phyloP scores from a whole-genome alignment of 306 rosid genomes.

The Cucumis cinereus region DNA sequence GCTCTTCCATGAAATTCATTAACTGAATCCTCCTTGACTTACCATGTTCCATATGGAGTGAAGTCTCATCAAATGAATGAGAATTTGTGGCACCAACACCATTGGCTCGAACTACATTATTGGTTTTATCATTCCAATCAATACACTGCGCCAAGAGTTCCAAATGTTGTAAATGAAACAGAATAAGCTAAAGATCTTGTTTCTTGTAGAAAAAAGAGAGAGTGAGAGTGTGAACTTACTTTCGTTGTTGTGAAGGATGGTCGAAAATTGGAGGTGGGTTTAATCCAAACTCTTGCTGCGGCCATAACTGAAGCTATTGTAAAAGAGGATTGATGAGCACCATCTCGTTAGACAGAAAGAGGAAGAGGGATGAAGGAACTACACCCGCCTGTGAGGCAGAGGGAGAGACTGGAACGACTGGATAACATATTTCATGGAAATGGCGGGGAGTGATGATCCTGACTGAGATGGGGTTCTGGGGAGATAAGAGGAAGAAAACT shows the following conservation, averaged over 20 bases:
- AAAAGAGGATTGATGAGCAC: background rate
- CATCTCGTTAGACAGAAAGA: background rate
- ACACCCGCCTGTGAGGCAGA: background rate
- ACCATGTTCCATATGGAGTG: slow-evolving; percentile 15
- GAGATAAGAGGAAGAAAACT: no score
- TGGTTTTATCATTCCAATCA: slow-evolving; percentile 9
- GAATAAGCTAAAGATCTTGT: background rate
- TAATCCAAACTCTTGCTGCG: slow-evolving; percentile 2
- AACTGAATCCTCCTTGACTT: slow-evolving; percentile 28
- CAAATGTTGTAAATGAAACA: background rate
- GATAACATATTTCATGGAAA: background rate
- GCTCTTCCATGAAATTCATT: slow-evolving; percentile 52
- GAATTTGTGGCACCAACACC: slow-evolving; percentile 23
- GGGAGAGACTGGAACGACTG: background rate
- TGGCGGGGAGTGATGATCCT: background rate
- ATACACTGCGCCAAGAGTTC: slow-evolving; percentile 32
- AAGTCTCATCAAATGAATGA: slow-evolving; percentile 17
- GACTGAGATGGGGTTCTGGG: no score
- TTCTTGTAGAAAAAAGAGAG: background rate
- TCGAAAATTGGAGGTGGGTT: background rate
- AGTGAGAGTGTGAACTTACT: background rate
- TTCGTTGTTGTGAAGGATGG: background rate
- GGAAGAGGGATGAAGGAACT: background rate
- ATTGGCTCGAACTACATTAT: slow-evolving; percentile 27
- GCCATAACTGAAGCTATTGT: background rate